Evolutionary conservation across 352 stramenopile genomes (phyloP).

Genomic region (Phytophthora syringae): DNA sequence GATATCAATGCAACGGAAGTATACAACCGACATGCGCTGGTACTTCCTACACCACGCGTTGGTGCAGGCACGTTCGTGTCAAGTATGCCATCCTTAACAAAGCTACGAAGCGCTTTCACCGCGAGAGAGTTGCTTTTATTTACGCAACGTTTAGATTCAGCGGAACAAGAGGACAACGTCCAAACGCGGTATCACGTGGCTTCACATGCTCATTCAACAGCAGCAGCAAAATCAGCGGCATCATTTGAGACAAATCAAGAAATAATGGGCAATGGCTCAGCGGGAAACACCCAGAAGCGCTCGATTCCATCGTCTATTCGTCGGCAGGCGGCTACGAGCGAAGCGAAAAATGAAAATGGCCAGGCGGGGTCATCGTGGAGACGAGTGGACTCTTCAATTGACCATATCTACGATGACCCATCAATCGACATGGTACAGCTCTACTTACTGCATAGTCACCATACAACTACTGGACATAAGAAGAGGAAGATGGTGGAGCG

Average conservation of each 20-base stretch:
- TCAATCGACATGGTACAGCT: slow-evolving; percentile 58
- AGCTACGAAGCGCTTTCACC: slow-evolving; percentile 35
- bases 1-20: neutral
- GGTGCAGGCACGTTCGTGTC: slow-evolving; percentile 23
- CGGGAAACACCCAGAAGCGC: slow-evolving; percentile 3
- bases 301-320: slow-evolving; percentile 1
- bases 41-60: neutral
- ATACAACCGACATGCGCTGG: neutral
- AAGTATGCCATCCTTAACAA: slow-evolving; percentile 27
- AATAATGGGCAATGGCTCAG: neutral
- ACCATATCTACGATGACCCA: slow-evolving; percentile 65
- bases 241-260: neutral
- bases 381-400: slow-evolving; percentile 55
- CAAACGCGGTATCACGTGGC: slow-evolving; percentile 27
- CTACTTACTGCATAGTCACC: slow-evolving; percentile 43
- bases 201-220: slow-evolving; percentile 19
- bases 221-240: neutral
- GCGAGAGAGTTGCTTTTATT: slow-evolving; percentile 34
- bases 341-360: neutral
- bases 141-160: slow-evolving; percentile 18
- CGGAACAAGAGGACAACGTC: neutral
- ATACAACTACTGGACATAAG: slow-evolving; percentile 27
- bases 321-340: neutral
- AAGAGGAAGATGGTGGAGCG: slow-evolving; percentile 53
- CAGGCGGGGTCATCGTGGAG: slow-evolving; percentile 36